These are phyloP conservation scores for Trifolium subterraneum DNA, from an alignment of 306 rosid genomes.

Conservation along the genomic window DNA sequence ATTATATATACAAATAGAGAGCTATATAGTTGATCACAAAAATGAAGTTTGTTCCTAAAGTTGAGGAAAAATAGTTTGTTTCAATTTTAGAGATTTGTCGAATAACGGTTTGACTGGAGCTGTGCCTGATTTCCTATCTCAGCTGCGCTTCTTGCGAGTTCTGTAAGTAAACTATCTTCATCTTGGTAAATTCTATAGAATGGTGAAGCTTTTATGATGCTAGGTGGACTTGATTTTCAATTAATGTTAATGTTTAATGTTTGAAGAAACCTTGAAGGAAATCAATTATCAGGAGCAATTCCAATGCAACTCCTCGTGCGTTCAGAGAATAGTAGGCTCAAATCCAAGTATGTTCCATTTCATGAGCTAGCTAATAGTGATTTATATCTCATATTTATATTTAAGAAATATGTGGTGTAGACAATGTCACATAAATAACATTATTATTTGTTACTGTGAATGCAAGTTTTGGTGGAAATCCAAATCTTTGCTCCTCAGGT, in stretches of 20 bases:
- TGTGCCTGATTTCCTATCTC: slow-evolving; percentile 44
- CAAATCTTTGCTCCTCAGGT: slow-evolving; percentile 46
- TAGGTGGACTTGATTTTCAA: slow-evolving; percentile 4
- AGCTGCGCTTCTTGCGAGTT: slow-evolving; percentile 41
- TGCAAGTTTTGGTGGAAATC: slow-evolving; percentile 55
- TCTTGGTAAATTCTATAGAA: slow-evolving; percentile 6
- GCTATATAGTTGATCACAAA: not conserved
- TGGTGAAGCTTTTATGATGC: not conserved
- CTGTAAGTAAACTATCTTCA: slow-evolving; percentile 42
- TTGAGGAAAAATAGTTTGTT: slow-evolving; percentile 16
- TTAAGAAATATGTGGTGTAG: not conserved
- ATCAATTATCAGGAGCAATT: slow-evolving; percentile 49
- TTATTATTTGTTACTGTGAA: slow-evolving; percentile 26
- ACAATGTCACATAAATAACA: slow-evolving; percentile 8
- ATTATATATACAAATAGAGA: not conserved
- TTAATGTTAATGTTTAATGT: not conserved
- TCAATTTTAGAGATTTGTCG: slow-evolving; percentile 47
- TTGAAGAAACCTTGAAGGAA: slow-evolving; percentile 50
- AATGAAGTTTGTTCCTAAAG: not conserved
- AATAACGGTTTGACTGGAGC: slow-evolving; percentile 47
- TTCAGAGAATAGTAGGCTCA: slow-evolving; percentile 35
- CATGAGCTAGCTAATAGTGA: not conserved
- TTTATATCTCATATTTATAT: slow-evolving; percentile 1
- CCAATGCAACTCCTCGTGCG: slow-evolving; percentile 39
- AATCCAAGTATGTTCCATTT: slow-evolving; percentile 40